These are phyloP conservation scores for Ligustrum vulgare DNA, from an alignment of 257 asterid species.

Conservation along the genomic window DNA sequence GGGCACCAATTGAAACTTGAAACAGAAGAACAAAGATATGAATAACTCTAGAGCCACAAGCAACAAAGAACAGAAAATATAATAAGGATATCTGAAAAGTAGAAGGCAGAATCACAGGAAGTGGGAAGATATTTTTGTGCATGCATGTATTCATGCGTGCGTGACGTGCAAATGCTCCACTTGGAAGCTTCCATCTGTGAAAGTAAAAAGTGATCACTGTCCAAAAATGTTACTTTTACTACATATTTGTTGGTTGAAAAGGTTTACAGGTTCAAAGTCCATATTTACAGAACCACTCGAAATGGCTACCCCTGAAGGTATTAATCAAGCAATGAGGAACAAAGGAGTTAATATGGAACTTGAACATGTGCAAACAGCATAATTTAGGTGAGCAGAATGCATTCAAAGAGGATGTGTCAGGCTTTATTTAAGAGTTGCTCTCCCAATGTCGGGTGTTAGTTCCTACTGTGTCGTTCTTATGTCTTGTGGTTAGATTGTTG, in stretches of 20 bases:
- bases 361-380: background rate
- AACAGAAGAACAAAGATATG: background rate
- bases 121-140: background rate
- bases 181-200: background rate
- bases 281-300: background rate
- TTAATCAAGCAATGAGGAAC: background rate
- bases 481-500: too few relatives aligned
- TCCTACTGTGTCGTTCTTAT: too few relatives aligned
- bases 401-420: too few relatives aligned
- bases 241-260: constrained; percentile 13
- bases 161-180: background rate
- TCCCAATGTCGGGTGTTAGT: too few relatives aligned
- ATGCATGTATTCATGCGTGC: background rate
- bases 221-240: background rate
- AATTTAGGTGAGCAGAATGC: background rate
- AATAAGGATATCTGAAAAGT: background rate
- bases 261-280: background rate
- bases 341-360: background rate
- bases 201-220: background rate
- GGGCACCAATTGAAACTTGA: background rate
- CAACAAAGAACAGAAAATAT: background rate
- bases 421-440: too few relatives aligned
- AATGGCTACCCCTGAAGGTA: background rate
- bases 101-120: constrained; percentile 1
- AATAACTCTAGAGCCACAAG: background rate